Evolutionary conservation across 768 basidiomycete species (phyloP).

Genomic region (Pisolithus tinctorius): DNA sequence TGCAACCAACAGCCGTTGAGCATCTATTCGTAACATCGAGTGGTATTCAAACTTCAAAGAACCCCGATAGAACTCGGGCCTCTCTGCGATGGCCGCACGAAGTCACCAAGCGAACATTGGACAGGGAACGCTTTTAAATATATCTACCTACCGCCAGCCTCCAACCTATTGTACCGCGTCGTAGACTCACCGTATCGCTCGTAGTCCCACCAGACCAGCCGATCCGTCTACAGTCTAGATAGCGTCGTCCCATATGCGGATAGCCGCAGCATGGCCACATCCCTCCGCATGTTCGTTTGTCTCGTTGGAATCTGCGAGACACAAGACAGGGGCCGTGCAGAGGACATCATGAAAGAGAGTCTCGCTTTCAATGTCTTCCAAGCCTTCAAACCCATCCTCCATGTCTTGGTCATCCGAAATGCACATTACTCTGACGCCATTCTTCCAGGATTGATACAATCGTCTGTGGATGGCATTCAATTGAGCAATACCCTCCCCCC

Average conservation of each 20-base stretch:
- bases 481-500: conserved; percentile 52
- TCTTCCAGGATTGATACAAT: conserved; percentile 38
- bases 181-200: too few species aligned
- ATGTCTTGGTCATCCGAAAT: conserved; percentile 25
- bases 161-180: too few species aligned
- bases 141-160: too few species aligned
- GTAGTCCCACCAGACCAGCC: too few species aligned
- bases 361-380: conserved; percentile 27
- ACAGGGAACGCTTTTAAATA: too few species aligned
- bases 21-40: too few species aligned
- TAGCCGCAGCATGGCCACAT: conserved; percentile 33
- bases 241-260: conserved; percentile 29
- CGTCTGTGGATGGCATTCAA: conserved; percentile 44
- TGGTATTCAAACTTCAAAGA: too few species aligned
- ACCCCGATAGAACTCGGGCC: too few species aligned
- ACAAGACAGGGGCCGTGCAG: conserved; percentile 28
- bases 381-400: conserved; percentile 28
- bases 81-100: too few species aligned
- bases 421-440: conserved; percentile 39
- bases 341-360: conserved; percentile 20
- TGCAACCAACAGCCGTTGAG: too few species aligned
- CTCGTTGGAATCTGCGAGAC: conserved; percentile 30
- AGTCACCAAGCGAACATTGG: too few species aligned
- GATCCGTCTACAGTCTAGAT: conserved; percentile 10
- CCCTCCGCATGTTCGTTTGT: conserved; percentile 25